Conservation (phyloP, 2,329 filamentous ascomycete genomes). For the Pezicula carpinea region DNA sequence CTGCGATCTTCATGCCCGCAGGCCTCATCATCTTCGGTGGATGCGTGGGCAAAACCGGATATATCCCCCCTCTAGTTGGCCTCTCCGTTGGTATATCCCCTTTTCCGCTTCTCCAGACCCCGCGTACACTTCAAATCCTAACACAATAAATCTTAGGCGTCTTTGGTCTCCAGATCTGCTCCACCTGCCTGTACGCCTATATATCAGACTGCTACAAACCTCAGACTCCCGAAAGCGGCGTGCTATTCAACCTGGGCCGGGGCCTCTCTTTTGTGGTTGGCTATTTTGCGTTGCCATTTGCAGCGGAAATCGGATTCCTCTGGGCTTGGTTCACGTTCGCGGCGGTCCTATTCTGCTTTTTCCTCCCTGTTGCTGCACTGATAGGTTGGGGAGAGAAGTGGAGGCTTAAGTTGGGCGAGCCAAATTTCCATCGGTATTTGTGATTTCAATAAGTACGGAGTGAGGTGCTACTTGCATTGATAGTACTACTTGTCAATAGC, state of each 20-base stretch:
- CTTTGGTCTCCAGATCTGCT: conserved; percentile 24
- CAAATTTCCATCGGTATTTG: conserved; percentile 19
- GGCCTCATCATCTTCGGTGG: conserved; percentile 25
- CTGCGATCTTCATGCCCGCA: conserved; percentile 23
- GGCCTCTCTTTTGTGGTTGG: conserved; percentile 24
- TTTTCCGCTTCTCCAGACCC: neutral
- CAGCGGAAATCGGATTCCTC: conserved; percentile 13
- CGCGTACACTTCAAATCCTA: no score
- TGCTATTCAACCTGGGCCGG: conserved; percentile 22
- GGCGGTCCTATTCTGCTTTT: conserved; percentile 16
- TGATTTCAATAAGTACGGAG: no score
- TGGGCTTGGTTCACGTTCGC: conserved; percentile 25
- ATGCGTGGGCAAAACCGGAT: conserved; percentile 17
- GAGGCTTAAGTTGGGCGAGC: conserved; percentile 15
- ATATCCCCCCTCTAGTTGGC: conserved; percentile 20
- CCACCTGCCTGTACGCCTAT: conserved; percentile 24
- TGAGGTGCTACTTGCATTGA: no score
- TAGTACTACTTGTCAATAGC: no score
- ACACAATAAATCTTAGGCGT: conserved; percentile 2
- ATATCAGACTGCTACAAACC: conserved; percentile 24
- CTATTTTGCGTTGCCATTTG: conserved; percentile 22
- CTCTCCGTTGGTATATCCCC: conserved; percentile 12
- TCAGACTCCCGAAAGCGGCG: conserved; percentile 22
- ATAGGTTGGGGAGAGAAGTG: conserved; percentile 24
- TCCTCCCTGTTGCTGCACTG: conserved; percentile 17